Conservation (phyloP, 768 basidiomycete genomes). For the Mycena rosella region DNA sequence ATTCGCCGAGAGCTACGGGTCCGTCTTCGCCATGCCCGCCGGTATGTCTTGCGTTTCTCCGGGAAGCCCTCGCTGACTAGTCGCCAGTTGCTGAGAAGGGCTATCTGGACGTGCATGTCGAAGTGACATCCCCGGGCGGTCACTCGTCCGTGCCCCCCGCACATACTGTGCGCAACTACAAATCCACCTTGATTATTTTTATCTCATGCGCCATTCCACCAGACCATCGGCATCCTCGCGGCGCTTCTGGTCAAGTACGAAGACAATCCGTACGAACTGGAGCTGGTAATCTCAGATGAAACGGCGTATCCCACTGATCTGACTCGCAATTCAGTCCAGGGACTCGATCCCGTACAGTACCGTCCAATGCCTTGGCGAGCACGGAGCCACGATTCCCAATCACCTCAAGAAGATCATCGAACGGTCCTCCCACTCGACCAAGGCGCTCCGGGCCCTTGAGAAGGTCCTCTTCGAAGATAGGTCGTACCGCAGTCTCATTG, state of each 20-base stretch:
- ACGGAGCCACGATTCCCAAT: slow-evolving; percentile 67
- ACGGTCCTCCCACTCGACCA: slow-evolving; percentile 61
- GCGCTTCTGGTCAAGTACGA: slow-evolving; percentile 78
- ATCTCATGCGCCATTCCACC: background rate
- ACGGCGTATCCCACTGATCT: background rate
- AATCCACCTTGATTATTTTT: background rate
- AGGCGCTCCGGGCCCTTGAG: slow-evolving; percentile 65
- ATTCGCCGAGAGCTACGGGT: slow-evolving; percentile 63
- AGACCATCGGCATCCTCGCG: slow-evolving; percentile 88
- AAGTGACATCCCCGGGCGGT: slow-evolving; percentile 79
- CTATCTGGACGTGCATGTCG: slow-evolving; percentile 70
- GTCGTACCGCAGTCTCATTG: slow-evolving; percentile 59
- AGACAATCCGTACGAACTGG: slow-evolving; percentile 65
- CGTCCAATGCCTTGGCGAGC: slow-evolving; percentile 75
- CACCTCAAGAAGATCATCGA: slow-evolving; percentile 62
- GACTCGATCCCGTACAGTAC: slow-evolving; percentile 69
- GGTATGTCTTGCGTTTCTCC: no score
- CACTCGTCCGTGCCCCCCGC: slow-evolving; percentile 88
- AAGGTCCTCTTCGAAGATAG: slow-evolving; percentile 56
- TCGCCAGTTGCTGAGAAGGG: slow-evolving; percentile 78
- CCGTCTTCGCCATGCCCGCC: slow-evolving; percentile 68
- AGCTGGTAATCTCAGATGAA: slow-evolving; percentile 54
- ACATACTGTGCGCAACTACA: slow-evolving; percentile 71
- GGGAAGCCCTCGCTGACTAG: no score
- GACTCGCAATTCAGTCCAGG: slow-evolving; percentile 55